Percentiles rank a stretch among this genome's conserved stretches.
These are phyloP conservation scores for Talaromyces sp. DNA, from an alignment of 2,329 filamentous ascomycete species.

Conservation along the genomic window DNA sequence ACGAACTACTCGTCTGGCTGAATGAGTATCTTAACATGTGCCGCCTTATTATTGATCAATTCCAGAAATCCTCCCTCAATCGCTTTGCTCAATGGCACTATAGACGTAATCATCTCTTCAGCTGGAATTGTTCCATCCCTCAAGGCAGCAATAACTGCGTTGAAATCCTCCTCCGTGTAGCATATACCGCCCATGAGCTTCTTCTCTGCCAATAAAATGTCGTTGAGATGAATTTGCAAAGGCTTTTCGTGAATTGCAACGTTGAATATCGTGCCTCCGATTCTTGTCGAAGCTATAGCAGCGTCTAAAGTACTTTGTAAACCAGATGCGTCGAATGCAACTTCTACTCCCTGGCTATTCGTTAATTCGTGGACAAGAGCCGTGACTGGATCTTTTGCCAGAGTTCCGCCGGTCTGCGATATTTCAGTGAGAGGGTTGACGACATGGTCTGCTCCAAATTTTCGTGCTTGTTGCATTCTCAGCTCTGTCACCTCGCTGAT, in stretches of 20 bases:
- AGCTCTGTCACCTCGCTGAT: slow-evolving; percentile 56
- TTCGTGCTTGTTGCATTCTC: slow-evolving; percentile 52
- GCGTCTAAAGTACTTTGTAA: slow-evolving; percentile 51
- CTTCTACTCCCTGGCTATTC: slow-evolving; percentile 49
- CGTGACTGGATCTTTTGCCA: slow-evolving; percentile 1
- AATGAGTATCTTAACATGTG: slow-evolving; percentile 12
- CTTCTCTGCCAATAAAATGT: slow-evolving; percentile 42
- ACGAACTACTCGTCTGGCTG: background rate
- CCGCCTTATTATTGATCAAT: slow-evolving; percentile 12
- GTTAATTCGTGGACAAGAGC: background rate
- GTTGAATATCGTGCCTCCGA: slow-evolving; percentile 60
- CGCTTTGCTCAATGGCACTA: slow-evolving; percentile 4
- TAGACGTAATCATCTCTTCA: slow-evolving; percentile 7
- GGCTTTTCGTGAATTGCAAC: slow-evolving; percentile 64
- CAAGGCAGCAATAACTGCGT: background rate
- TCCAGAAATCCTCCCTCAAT: slow-evolving; percentile 35
- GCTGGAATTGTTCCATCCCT: background rate
- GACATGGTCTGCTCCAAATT: slow-evolving; percentile 58
- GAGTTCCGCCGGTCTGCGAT: slow-evolving; percentile 42
- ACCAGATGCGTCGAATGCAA: slow-evolving; percentile 63
- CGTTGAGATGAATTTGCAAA: slow-evolving; percentile 55
- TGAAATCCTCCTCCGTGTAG: slow-evolving; percentile 6
- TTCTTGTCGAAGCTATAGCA: slow-evolving; percentile 52
- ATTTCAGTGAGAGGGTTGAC: slow-evolving; percentile 54
- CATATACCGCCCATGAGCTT: slow-evolving; percentile 41